Evolutionary conservation across 2,329 filamentous ascomycete species (phyloP).

Genomic region (Chaetomium strumarium): DNA sequence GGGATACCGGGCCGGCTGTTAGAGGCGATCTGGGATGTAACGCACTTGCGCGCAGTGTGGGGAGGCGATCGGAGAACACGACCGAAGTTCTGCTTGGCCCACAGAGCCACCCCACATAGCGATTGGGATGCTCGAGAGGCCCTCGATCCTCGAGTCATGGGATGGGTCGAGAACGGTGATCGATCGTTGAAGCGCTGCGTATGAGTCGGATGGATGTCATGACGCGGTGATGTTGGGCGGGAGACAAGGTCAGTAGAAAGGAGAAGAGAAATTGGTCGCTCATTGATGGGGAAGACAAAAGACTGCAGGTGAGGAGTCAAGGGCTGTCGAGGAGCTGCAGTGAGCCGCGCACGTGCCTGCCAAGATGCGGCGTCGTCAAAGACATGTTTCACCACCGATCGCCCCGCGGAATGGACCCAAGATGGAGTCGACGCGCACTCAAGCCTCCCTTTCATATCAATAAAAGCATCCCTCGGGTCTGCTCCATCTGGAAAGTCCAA

Average conservation of each 20-base stretch:
- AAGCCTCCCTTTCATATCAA: neutral
- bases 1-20: constrained; percentile 9
- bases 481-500: neutral
- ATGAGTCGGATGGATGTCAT: too few species aligned
- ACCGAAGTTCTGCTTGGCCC: neutral
- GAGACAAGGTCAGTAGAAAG: too few species aligned
- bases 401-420: constrained; percentile 1
- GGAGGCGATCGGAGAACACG: constrained; percentile 5
- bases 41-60: constrained; percentile 7
- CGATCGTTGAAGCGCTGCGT: too few species aligned
- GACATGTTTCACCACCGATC: constrained; percentile 1
- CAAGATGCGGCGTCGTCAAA: neutral
- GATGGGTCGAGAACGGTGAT: too few species aligned
- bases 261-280: too few species aligned
- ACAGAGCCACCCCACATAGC: neutral
- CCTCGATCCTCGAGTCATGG: too few species aligned
- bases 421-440: neutral
- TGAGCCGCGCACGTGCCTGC: constrained; percentile 7
- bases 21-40: constrained; percentile 2
- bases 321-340: neutral
- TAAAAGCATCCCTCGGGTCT: neutral
- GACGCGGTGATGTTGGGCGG: too few species aligned
- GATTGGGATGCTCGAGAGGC: too few species aligned
- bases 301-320: neutral
- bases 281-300: too few species aligned